Conservation (phyloP, 441 rosid species). For the Raphanus hybrid region DNA sequence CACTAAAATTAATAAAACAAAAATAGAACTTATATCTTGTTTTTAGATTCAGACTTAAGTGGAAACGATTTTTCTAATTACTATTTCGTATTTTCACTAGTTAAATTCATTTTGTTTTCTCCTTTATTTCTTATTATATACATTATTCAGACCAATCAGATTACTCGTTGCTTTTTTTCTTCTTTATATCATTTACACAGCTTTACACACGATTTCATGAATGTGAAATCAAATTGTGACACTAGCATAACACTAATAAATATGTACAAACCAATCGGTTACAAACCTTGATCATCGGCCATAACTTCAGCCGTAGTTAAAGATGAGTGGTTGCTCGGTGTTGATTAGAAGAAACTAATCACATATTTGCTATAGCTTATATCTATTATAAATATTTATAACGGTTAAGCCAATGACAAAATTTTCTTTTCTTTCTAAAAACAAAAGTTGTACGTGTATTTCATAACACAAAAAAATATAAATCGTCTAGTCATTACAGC, state of each 20-base stretch:
- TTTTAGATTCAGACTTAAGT: neutral
- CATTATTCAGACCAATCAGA: neutral
- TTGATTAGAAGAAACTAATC: neutral
- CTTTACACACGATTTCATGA: neutral
- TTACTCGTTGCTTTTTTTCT: neutral
- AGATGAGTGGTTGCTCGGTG: neutral
- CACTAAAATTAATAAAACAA: neutral
- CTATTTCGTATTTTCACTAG: neutral
- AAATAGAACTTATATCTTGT: neutral
- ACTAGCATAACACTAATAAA: neutral
- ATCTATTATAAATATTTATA: neutral
- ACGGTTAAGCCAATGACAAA: neutral
- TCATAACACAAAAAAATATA: neutral
- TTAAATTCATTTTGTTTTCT: neutral
- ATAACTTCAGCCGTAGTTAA: neutral
- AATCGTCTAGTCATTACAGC: conserved; percentile 18
- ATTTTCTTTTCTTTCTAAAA: neutral
- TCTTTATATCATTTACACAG: neutral
- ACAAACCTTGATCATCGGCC: neutral
- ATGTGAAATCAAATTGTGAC: neutral
- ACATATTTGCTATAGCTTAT: neutral
- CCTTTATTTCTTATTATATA: neutral
- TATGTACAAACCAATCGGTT: neutral
- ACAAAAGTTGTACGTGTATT: neutral
- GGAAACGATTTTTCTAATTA: neutral